Evolutionary conservation across 2,329 filamentous ascomycete genomes (phyloP).

Genomic region (Cercospora nicotianae): DNA sequence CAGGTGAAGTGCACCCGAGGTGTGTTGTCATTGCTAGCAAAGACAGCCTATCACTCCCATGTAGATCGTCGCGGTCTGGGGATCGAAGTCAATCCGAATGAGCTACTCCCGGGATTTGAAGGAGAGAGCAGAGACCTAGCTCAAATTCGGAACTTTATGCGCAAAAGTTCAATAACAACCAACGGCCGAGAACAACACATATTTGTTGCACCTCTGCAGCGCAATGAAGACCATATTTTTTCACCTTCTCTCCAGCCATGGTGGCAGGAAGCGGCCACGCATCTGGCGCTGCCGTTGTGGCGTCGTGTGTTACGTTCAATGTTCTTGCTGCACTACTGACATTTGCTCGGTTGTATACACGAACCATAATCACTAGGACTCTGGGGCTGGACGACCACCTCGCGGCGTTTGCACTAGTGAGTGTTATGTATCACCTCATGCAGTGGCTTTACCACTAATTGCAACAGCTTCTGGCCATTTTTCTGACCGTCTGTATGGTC

Average conservation of each 20-base stretch:
- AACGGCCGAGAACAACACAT: neutral
- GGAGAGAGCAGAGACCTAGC: neutral
- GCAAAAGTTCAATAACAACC: neutral
- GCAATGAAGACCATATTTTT: neutral
- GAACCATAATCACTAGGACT: slow-evolving; percentile 17
- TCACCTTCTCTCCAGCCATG: neutral
- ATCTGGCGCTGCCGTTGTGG: slow-evolving; percentile 15
- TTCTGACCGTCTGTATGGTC: slow-evolving; percentile 21
- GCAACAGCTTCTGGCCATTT: slow-evolving; percentile 16
- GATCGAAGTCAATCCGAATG: neutral
- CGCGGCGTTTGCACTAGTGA: slow-evolving; percentile 18
- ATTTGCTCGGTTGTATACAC: slow-evolving; percentile 13
- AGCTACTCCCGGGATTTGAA: neutral
- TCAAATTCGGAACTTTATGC: neutral
- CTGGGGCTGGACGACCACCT: slow-evolving; percentile 24
- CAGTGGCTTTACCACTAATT: slow-evolving; percentile 1
- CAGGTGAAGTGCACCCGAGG: neutral
- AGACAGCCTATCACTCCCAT: neutral
- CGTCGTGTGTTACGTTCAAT: slow-evolving; percentile 14
- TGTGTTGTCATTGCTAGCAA: neutral
- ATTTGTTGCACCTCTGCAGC: neutral
- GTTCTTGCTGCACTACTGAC: slow-evolving; percentile 17
- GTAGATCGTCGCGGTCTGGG: neutral
- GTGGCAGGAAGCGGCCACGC: slow-evolving; percentile 15
- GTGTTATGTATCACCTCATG: neutral